A percentile compares a stretch with the other conserved stretches of the same genome.
These are phyloP conservation scores for Apiotrichum montevideense DNA, from an alignment of 1,284 basidiomycete species.

Conservation along the genomic window DNA sequence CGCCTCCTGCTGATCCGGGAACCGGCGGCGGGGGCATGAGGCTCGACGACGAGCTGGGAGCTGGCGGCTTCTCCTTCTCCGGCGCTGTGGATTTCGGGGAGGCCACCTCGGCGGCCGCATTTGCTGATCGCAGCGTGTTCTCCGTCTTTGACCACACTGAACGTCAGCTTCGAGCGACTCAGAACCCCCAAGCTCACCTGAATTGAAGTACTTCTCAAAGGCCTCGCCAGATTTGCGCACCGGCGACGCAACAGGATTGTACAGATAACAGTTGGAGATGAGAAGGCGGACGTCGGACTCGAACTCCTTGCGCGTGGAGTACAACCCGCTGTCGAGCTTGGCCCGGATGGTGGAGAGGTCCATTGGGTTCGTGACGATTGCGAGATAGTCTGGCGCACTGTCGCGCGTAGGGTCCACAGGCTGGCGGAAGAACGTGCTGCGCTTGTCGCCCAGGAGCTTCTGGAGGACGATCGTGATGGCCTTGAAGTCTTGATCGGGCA, in stretches of 20 bases:
- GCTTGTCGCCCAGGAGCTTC: slow-evolving; percentile 55
- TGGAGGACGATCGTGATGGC: slow-evolving; percentile 74
- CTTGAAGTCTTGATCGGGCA: slow-evolving; percentile 71
- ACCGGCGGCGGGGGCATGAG: slow-evolving; percentile 20
- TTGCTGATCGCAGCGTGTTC: slow-evolving; percentile 28
- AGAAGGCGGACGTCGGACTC: slow-evolving; percentile 83
- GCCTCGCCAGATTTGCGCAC: slow-evolving; percentile 70
- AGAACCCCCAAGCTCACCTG: slow-evolving; percentile 65
- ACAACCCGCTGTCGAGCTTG: slow-evolving; percentile 76
- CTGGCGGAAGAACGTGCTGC: slow-evolving; percentile 57
- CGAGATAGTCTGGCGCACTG: slow-evolving; percentile 79
- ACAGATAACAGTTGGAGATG: slow-evolving; percentile 79
- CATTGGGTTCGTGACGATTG: slow-evolving; percentile 88
- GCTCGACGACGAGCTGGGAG: neutral
- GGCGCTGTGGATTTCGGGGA: neutral
- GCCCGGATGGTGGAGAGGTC: slow-evolving; percentile 83
- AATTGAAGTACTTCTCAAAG: slow-evolving; percentile 77
- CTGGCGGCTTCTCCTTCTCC: neutral
- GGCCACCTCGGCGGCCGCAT: neutral
- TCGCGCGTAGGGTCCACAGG: slow-evolving; percentile 88
- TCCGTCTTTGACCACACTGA: slow-evolving; percentile 38
- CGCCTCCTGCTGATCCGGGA: slow-evolving; percentile 7
- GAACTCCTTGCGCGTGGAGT: slow-evolving; percentile 76
- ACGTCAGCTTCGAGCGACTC: too few relatives aligned
- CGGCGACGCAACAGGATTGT: slow-evolving; percentile 68